Base-by-base conservation (phyloP, 352 stramenopile species). In the Phytophthora podocarpi region DNA sequence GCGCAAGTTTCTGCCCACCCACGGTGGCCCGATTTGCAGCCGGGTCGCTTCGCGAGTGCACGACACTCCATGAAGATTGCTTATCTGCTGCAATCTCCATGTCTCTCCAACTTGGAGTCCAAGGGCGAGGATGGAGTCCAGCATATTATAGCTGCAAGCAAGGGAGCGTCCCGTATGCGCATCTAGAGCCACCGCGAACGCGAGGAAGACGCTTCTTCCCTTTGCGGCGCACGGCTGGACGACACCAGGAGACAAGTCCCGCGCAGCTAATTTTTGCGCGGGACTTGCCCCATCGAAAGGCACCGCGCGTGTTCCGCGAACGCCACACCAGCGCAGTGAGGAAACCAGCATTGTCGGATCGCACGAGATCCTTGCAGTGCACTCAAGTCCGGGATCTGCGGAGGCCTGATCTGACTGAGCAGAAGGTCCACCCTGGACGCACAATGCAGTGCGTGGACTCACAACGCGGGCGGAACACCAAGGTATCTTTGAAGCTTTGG, bases 391-490 rank as follows among this genome's bases (percentile, higher is more conserved):
- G n/a, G 26, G 48, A 70, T 67, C 26, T 68, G 63, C 50, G 9
- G 13, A 4, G 21, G n/a, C 30, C 35, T 49, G 48, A 66, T 56
- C 58, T 47, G 34, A 16, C 24, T 15, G 3, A 34, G 9, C 55
- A 74, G 66, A 67, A 74, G 61, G 60, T 74, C 66, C 66, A 71
- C 64, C 64, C 58, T 43, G 7, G 3, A 20, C 18, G 23, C 20
- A 20, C 24, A 6, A 18, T 21, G 47, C 27, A 28, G 26, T 34
- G 21, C n/a, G n/a, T 53, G 45, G 46, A 64, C 37, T 59, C 39
- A 47, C 16, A 13, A 15, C 24, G 35, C 28, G 43, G 48, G 51
- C 47, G 61, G 46, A 70, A 70, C 54, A 66, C 18, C 15, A 20
- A 10, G 20, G 7, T 37, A 63, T 65, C 57, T 52, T 65, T 59